A percentile compares a stretch with the other conserved stretches of the same genome.
phyloP scores from a whole-genome alignment of 2,329 filamentous ascomycete species.

The Thermoascus crustaceus region DNA sequence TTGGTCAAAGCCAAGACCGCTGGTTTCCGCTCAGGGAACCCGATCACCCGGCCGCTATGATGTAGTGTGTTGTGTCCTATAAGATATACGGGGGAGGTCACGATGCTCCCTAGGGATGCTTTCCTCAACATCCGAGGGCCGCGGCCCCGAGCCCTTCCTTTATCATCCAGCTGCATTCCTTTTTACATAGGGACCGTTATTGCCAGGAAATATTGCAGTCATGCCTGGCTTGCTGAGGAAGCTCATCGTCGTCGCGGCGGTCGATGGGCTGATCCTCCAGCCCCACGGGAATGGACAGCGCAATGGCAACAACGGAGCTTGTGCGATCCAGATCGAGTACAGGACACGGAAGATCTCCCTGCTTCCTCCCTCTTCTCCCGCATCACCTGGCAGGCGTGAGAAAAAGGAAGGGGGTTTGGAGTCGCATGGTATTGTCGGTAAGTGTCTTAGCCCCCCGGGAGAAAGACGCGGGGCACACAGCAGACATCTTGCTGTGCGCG shows the following conservation, averaged over 20 bases:
- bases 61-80: too few relatives aligned
- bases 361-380: constrained; percentile 27
- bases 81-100: too few relatives aligned
- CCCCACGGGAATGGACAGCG: constrained; percentile 48
- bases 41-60: too few relatives aligned
- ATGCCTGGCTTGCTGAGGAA: constrained; percentile 78
- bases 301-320: constrained; percentile 46
- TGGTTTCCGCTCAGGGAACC: too few relatives aligned
- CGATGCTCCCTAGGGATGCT: too few relatives aligned
- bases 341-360: constrained; percentile 47
- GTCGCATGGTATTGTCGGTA: constrained; percentile 51
- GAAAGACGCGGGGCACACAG: not conserved
- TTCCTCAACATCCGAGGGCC: too few relatives aligned
- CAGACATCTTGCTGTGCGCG: not conserved
- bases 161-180: too few relatives aligned
- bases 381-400: constrained; percentile 11
- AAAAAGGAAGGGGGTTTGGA: constrained; percentile 36
- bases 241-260: constrained; percentile 68
- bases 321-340: constrained; percentile 64
- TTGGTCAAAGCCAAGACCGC: too few relatives aligned
- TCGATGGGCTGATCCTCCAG: constrained; percentile 76
- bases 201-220: constrained; percentile 10
- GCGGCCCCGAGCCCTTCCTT: too few relatives aligned
- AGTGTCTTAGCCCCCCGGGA: constrained; percentile 1
- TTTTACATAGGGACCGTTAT: too few relatives aligned